Evolutionary conservation across 2,329 filamentous ascomycete genomes (phyloP).

Genomic region (Monosporascus sp.): DNA sequence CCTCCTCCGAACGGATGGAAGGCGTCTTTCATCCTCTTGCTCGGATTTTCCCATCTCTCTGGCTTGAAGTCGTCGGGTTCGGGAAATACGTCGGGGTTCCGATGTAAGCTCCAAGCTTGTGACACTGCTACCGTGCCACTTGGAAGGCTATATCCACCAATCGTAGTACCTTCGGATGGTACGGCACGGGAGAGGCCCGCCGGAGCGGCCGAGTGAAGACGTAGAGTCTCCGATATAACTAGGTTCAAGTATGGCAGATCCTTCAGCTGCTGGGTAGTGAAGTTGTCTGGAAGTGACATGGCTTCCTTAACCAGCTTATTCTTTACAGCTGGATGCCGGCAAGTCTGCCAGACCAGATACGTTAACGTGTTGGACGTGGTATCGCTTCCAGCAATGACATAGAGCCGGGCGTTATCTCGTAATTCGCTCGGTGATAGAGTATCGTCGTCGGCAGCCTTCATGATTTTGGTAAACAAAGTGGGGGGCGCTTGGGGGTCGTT

Average conservation of each 20-base stretch:
- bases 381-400: conserved; percentile 43
- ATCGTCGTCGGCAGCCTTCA: conserved; percentile 12
- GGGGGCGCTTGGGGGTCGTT: conserved; percentile 10
- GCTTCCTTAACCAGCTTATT: conserved; percentile 31
- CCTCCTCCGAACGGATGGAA: conserved; percentile 50
- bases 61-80: conserved; percentile 34
- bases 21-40: conserved; percentile 38
- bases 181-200: conserved; percentile 35
- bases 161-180: conserved; percentile 31
- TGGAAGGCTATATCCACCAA: conserved; percentile 36
- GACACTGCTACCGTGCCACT: conserved; percentile 34
- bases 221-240: conserved; percentile 41
- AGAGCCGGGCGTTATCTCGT: conserved; percentile 28
- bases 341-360: conserved; percentile 39
- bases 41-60: conserved; percentile 31
- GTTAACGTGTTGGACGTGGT: conserved; percentile 47
- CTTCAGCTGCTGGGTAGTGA: conserved; percentile 28
- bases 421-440: conserved; percentile 28
- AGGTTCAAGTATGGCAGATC: conserved; percentile 35
- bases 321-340: conserved; percentile 23
- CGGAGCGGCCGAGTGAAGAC: conserved; percentile 37
- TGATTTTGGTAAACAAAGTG: conserved; percentile 34
- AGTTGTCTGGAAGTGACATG: conserved; percentile 24
- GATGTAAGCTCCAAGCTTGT: conserved; percentile 44
- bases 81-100: conserved; percentile 34